Evolutionary conservation across 1,139 yeast species (phyloP).

Genomic region (Suhomyces coccinellae): DNA sequence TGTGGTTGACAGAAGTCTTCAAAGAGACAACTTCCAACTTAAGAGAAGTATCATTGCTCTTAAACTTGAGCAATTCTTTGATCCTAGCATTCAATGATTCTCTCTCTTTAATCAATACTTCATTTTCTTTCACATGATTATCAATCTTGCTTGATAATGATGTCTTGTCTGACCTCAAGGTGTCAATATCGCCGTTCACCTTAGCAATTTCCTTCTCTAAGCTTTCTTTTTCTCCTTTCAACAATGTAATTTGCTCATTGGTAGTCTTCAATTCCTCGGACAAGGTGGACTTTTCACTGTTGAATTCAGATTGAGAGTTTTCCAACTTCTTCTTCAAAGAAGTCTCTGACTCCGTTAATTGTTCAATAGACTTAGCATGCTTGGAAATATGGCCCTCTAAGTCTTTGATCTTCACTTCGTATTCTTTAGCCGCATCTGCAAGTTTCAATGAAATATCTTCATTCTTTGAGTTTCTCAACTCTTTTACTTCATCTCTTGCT

Average conservation of each 20-base stretch:
- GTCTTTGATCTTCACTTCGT: slow-evolving; percentile 9
- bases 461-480: slow-evolving; percentile 15
- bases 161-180: slow-evolving; percentile 15
- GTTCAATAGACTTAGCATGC: slow-evolving; percentile 5
- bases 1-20: slow-evolving; percentile 41
- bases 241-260: slow-evolving; percentile 3
- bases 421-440: slow-evolving; percentile 8
- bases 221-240: slow-evolving; percentile 12
- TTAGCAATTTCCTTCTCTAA: slow-evolving; percentile 12
- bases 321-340: background rate
- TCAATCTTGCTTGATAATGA: slow-evolving; percentile 14
- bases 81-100: slow-evolving; percentile 30
- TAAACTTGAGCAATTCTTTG: slow-evolving; percentile 32
- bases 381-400: slow-evolving; percentile 11
- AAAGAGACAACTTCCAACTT: slow-evolving; percentile 45
- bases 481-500: slow-evolving; percentile 44
- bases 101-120: slow-evolving; percentile 26
- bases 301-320: background rate
- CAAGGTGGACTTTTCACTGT: background rate
- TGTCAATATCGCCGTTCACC: slow-evolving; percentile 23
- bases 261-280: background rate
- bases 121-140: slow-evolving; percentile 22
- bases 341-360: slow-evolving; percentile 1
- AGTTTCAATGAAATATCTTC: slow-evolving; percentile 2
- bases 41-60: slow-evolving; percentile 41